Base-by-base conservation (phyloP, 148 eudicot species). In the Dysphania ambrosioides region DNA sequence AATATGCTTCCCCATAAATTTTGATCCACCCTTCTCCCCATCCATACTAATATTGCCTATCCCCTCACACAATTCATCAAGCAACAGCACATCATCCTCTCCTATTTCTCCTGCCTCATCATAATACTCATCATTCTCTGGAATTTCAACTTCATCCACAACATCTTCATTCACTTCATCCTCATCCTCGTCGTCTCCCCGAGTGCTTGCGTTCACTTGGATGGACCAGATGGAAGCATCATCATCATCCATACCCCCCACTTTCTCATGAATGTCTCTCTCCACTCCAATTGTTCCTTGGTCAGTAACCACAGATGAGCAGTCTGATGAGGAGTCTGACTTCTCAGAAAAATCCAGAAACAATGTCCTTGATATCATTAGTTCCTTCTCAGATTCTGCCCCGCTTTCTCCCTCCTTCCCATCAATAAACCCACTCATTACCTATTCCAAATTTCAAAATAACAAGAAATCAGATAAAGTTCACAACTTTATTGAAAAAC, bases 211-310 rank as follows among this genome's bases (percentile, higher is more conserved):
- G 83, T 93, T 91, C 53, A 83, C 97, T 78, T 88, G 90, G 70
- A 91, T 77, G 15, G 98, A 89, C 95, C 97, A 89, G 21, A 88
- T 65, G 1, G 97, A 91, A n/a, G 85, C 80, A 70, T 84, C 88
- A 42, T 88, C 97, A 18, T 90, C 91, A 16, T 88, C 87, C 0
- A 42, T 30, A 0, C 38, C 8, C 0, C 55, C 44, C 23, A 31
- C 2, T 79, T 79, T 72, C 24, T 69, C 74, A 19, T 60, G 34
- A 34, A 63, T 69, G 53, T 55, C 83, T 13, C 34, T 59, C 23
- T 62, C 80, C 58, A 8, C 51, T 3, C 15, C 53, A 35, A 1
- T 63, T 9, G 74, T 65, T n/a, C 79, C 86, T 79, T 78, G 73
- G 73, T 56, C 68, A 31, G 89, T 82, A 68, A 86, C 72, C 30